phyloP scores from a whole-genome alignment of 2,329 filamentous ascomycete species.

The Acrodontium crateriforme region DNA sequence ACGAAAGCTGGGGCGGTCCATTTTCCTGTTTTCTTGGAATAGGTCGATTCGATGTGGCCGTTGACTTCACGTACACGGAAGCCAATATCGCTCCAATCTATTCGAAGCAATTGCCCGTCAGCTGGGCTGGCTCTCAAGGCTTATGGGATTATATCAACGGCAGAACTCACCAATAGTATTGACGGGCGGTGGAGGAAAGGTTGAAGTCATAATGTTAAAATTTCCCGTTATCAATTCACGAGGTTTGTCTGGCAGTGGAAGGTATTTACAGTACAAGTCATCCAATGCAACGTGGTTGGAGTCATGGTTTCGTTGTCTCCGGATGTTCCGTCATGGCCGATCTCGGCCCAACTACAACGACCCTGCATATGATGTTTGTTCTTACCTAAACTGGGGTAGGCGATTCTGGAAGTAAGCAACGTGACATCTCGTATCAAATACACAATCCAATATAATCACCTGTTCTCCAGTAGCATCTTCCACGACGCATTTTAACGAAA shows the following conservation, averaged over 20 bases:
- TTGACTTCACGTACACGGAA: slow-evolving; percentile 93
- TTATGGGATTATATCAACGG: slow-evolving; percentile 5
- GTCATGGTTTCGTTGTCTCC: too few relatives aligned
- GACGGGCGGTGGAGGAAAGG: slow-evolving; percentile 64
- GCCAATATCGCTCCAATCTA: slow-evolving; percentile 84
- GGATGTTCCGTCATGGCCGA: too few relatives aligned
- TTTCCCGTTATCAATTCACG: neutral
- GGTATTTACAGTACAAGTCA: too few relatives aligned
- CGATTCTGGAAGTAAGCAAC: too few relatives aligned
- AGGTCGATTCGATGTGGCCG: slow-evolving; percentile 83
- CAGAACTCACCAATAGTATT: slow-evolving; percentile 51
- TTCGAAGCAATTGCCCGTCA: slow-evolving; percentile 3
- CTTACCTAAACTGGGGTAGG: too few relatives aligned
- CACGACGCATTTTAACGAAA: too few relatives aligned
- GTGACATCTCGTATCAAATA: too few relatives aligned
- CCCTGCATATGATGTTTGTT: too few relatives aligned
- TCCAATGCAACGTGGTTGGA: too few relatives aligned
- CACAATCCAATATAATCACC: too few relatives aligned
- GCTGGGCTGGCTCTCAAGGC: neutral
- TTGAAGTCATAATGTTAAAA: slow-evolving; percentile 14
- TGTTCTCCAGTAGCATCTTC: too few relatives aligned
- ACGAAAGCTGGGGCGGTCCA: slow-evolving; percentile 74
- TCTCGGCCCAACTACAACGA: too few relatives aligned
- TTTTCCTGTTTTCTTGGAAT: slow-evolving; percentile 56
- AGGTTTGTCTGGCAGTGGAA: neutral